Evolutionary conservation across 2,329 filamentous ascomycete genomes (phyloP).

Genomic region (Keithomyces neogunnii): DNA sequence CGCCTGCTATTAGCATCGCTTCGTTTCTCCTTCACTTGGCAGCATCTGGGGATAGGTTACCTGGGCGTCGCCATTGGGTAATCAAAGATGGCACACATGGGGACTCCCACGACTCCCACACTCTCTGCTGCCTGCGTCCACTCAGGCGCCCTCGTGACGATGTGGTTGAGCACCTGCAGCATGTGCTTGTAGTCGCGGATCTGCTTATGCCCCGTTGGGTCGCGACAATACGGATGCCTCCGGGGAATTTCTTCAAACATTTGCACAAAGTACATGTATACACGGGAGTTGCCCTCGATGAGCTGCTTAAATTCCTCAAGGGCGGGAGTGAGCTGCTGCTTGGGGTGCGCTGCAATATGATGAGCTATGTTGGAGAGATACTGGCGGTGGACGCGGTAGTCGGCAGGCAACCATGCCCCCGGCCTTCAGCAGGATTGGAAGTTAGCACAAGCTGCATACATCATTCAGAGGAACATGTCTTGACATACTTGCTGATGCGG

Average conservation of each 20-base stretch:
- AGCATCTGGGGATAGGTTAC: conserved; percentile 14
- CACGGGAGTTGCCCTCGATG: conserved; percentile 54
- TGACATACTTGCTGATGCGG: conserved; percentile 34
- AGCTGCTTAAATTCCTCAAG: conserved; percentile 56
- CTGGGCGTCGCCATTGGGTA: conserved; percentile 48
- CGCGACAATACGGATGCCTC: conserved; percentile 49
- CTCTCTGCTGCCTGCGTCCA: conserved; percentile 44
- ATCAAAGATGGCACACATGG: conserved; percentile 44
- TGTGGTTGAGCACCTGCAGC: conserved; percentile 56
- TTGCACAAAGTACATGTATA: conserved; percentile 57
- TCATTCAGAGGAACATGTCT: not conserved
- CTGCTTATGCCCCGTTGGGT: conserved; percentile 53
- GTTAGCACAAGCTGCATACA: not conserved
- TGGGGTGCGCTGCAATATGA: conserved; percentile 41
- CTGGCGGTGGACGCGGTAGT: conserved; percentile 52
- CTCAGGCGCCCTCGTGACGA: conserved; percentile 40
- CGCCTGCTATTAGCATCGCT: not conserved
- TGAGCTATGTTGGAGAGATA: conserved; percentile 52
- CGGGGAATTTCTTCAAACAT: conserved; percentile 63
- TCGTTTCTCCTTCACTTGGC: too few species aligned
- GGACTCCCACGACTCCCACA: conserved; percentile 46
- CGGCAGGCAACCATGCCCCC: conserved; percentile 55
- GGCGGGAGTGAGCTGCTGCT: conserved; percentile 43
- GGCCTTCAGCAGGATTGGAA: conserved; percentile 23
- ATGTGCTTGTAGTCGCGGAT: conserved; percentile 60